Conservation (phyloP, 2,329 filamentous ascomycete species). For the Fusarium sp. region DNA sequence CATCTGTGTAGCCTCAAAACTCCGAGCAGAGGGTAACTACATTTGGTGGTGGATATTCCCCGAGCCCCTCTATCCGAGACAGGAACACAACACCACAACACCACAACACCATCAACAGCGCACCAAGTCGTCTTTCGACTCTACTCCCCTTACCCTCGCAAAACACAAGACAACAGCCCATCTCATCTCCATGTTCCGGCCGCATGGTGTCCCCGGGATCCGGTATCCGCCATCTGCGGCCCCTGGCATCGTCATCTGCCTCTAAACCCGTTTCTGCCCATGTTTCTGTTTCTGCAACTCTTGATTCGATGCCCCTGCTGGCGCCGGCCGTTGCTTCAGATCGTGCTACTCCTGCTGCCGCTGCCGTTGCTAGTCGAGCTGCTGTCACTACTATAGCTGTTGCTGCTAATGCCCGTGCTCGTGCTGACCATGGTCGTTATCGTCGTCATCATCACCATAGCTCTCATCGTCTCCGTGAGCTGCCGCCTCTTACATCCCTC, state of each 20-base stretch:
- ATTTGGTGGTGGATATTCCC: conserved; percentile 19
- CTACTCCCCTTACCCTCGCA: neutral
- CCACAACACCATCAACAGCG: conserved; percentile 9
- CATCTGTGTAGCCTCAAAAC: conserved; percentile 1
- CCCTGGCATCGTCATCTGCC: conserved; percentile 34
- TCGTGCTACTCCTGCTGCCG: conserved; percentile 7
- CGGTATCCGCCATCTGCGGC: conserved; percentile 44
- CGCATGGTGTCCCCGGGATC: conserved; percentile 42
- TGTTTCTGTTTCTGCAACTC: conserved; percentile 9
- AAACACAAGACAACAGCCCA: conserved; percentile 33
- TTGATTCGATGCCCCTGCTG: conserved; percentile 18
- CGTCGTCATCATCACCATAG: conserved; percentile 11
- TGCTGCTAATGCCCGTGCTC: neutral
- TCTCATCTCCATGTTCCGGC: conserved; percentile 43
- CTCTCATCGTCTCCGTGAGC: conserved; percentile 5
- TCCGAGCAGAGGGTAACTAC: conserved; percentile 8
- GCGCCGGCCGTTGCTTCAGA: conserved; percentile 5
- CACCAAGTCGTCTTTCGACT: neutral
- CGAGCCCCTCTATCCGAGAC: neutral
- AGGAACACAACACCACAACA: conserved; percentile 21
- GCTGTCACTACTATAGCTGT: neutral
- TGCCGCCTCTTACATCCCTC: neutral
- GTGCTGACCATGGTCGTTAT: neutral
- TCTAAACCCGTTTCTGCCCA: conserved; percentile 25
- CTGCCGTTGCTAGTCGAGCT: neutral